Percentiles rank a stretch among this genome's conserved stretches.
These are phyloP conservation scores for Aspergillus pseudonomiae DNA, from an alignment of 2,329 filamentous ascomycete species.

Conservation along the genomic window DNA sequence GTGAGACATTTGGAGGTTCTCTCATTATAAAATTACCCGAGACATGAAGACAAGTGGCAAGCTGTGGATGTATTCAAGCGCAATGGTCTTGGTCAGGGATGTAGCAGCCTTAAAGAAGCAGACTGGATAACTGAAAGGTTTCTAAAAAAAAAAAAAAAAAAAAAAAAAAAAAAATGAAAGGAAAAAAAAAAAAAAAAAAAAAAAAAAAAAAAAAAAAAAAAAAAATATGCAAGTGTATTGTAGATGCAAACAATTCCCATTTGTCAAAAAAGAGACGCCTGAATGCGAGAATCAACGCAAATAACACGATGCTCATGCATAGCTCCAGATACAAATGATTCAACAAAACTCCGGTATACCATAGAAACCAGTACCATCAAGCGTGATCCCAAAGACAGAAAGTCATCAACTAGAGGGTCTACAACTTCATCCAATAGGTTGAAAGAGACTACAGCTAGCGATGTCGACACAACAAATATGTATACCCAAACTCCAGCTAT, in stretches of 20 bases:
- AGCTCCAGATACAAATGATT: neutral
- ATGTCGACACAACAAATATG: neutral
- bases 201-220: neutral
- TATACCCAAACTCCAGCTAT: neutral
- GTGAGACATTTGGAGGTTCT: neutral
- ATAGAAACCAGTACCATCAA: neutral
- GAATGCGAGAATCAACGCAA: neutral
- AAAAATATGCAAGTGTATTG: neutral
- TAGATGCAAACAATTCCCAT: neutral
- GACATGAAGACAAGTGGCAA: neutral
- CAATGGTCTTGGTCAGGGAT: neutral
- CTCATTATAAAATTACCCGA: neutral
- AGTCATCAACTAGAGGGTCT: slow-evolving; percentile 2
- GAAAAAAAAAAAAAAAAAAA: neutral
- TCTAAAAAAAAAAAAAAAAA: neutral
- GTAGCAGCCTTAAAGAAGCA: neutral
- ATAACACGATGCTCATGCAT: neutral
- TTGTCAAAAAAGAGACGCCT: neutral
- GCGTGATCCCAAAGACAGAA: neutral
- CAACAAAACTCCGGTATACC: neutral
- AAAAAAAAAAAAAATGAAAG: no score
- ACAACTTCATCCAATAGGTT: neutral
- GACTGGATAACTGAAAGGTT: neutral
- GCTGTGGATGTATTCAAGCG: neutral
- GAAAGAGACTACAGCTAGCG: slow-evolving; percentile 6